Conservation (phyloP, 2,329 filamentous ascomycete genomes). For the Ophiostoma fasciatum region DNA sequence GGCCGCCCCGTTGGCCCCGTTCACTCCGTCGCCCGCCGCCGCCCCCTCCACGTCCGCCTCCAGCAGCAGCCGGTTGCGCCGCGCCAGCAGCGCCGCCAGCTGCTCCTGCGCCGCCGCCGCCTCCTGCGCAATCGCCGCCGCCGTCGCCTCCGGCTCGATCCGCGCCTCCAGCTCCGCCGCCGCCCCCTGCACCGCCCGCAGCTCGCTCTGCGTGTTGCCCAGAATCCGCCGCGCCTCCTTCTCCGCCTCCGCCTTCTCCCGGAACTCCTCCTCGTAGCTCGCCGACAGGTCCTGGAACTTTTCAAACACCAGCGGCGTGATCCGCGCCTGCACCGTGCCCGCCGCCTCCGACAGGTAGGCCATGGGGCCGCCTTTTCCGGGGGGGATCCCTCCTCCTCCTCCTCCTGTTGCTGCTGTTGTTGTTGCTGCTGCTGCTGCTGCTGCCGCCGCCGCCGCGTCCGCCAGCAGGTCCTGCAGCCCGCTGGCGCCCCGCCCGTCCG, state of each 20-base stretch:
- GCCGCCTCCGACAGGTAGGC: constrained; percentile 49
- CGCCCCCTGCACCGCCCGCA: constrained; percentile 44
- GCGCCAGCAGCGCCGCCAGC: constrained; percentile 21
- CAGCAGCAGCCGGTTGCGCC: constrained; percentile 37
- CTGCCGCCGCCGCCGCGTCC: constrained; percentile 22
- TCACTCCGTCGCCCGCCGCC: constrained; percentile 31
- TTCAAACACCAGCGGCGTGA: constrained; percentile 53
- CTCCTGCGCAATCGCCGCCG: constrained; percentile 34
- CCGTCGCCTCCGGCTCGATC: constrained; percentile 39
- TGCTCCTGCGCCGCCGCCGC: constrained; percentile 28
- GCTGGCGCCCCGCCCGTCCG: constrained; percentile 42
- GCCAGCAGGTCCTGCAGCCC: constrained; percentile 35
- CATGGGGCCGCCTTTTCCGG: constrained; percentile 23
- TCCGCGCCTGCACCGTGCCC: constrained; percentile 52
- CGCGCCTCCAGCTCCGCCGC: constrained; percentile 41
- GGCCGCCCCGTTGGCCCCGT: neutral
- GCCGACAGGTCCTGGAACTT: constrained; percentile 57
- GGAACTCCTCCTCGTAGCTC: constrained; percentile 60
- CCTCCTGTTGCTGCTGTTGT: neutral
- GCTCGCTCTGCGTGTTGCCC: constrained; percentile 51
- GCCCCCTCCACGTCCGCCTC: constrained; percentile 37
- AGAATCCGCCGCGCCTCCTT: constrained; percentile 52
- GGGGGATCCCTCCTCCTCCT: too few relatives aligned
- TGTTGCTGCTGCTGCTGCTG: neutral
- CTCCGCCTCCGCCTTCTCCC: constrained; percentile 57